Evolutionary conservation across 257 asterid genomes (phyloP), one percentile per base, ranked within the genome.

Genomic region (Solanum lycopersicoides): DNA sequence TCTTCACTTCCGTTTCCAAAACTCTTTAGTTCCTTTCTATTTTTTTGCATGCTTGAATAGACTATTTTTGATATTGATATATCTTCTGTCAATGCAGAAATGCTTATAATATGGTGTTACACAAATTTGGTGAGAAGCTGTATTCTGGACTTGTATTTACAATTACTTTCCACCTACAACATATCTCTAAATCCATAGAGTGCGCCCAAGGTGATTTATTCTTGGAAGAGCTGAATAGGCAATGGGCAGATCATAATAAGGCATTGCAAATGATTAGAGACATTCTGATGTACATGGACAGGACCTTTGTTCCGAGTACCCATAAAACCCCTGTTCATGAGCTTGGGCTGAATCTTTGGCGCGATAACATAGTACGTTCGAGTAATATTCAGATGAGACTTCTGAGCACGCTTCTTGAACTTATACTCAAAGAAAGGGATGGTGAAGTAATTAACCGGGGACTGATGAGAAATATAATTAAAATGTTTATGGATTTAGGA

Each of bases 391-490:
- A 93, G 90, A 86, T 91, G 3, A 91, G 97, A 89, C 98, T 96
- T 92, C 92, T 90, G 25, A 88, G 92, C 92, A 93, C 94, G 59
- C 93, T 96, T 89, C 96, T 96, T 84, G 99, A 93, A 84, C 90
- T 94, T 86, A 91, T 94, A 87, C 92, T 69, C 71, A 90, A 87
- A 87, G 99, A 96, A 88, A 94, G 98, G 50, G 91, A 92, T 7
- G 98, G 98, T 28, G 98, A 96, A 90, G 95, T 96, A 50, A 93
- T 96, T 87, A 94, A 96, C 89, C 88, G 99, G 90, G 98, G 98
- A 73, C 93, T 96, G 87, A 94, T 94, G 97, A 93, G 99, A 85
- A 95, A 95, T 89, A 90, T 93, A 66, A 92, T 93, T 86, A 94
- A 94, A 91, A 96, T 96, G 98, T 91, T 96, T 20, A 94, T 92